Base-by-base conservation (phyloP, 352 stramenopile species). In the Globisporangium takayamanum region DNA sequence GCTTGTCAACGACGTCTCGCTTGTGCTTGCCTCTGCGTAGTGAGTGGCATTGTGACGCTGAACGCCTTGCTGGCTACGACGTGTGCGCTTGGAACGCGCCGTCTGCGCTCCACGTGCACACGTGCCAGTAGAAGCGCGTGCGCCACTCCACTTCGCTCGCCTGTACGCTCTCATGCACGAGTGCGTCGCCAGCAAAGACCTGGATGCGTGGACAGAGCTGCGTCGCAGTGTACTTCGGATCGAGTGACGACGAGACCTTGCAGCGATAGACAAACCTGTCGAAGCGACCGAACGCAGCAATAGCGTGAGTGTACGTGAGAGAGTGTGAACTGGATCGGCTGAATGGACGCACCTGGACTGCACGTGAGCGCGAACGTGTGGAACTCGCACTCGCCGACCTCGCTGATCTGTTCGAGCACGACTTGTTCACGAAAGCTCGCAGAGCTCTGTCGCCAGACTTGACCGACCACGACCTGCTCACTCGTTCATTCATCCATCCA, bases 121-220 rank as follows among this genome's bases (percentile, higher is more conserved):
- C 66, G 28, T 57, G 55, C 77, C 74, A 84, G 54, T 87, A 86
- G 53, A 84, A 83, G 5, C 67, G 56, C 22, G 60, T 55, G 55
- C 63, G 66, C 61, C 64, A 87, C 49, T 56, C 51, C 6, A 56
- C 53, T 26, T 68, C 57, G 3, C 39, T 47, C 0, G 39, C 52
- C 5, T 73, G 56, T 15, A 55, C 62, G 20, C 51, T 59, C 50
- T 86, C 70, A 56, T 72, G 69, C 47, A 81, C 37, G n/a, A 84
- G 65, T 20, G 74, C 76, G 0, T 60, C 51, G 33, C 54, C 62
- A n/a, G 72, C 68, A 59, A 83, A 89, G 7, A 89, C 66, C 62
- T 89, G 74, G 39, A 87, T 54, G 12, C 69, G 70, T 58, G 76
- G 70, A 20, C 53, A 62, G 46, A 74, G 55, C 18, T 54, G 59